A percentile compares a stretch with the other conserved stretches of the same genome.
These are phyloP conservation scores for Funneliformis mosseae DNA, from an alignment of 192 early-diverging fungal genomes.

Conservation along the genomic window DNA sequence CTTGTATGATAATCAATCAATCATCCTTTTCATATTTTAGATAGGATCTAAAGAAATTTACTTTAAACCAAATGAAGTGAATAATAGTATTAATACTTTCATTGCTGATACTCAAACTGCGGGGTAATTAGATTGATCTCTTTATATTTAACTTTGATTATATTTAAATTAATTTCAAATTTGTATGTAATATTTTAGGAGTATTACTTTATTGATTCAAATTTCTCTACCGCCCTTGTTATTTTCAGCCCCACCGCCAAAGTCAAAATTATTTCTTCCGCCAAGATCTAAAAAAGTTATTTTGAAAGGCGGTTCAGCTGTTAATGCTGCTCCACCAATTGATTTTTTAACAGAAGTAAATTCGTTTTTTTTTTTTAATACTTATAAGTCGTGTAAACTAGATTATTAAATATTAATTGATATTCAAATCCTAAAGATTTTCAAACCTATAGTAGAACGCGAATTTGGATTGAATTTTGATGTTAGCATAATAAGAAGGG, in stretches of 20 bases:
- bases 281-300: conserved; percentile 31
- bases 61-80: conserved; percentile 9
- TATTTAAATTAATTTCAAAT: not conserved
- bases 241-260: conserved; percentile 33
- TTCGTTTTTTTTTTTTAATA: not conserved
- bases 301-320: conserved; percentile 44
- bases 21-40: not conserved
- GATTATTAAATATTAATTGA: not conserved
- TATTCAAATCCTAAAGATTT: conserved; percentile 21
- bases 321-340: conserved; percentile 29
- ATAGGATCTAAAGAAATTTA: conserved; percentile 16
- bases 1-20: not conserved
- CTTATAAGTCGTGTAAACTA: not conserved
- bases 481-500: conserved; percentile 21
- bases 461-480: conserved; percentile 36
- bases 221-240: conserved; percentile 40
- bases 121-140: not conserved
- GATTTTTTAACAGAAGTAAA: conserved; percentile 32
- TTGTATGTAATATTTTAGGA: not conserved
- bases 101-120: conserved; percentile 19
- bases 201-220: conserved; percentile 45
- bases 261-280: not conserved
- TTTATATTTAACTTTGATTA: not conserved
- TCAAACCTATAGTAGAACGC: conserved; percentile 28
- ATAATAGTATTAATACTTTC: not conserved